Conservation (phyloP, 805 yeast genomes). For the Hanseniaspora nectarophila region DNA sequence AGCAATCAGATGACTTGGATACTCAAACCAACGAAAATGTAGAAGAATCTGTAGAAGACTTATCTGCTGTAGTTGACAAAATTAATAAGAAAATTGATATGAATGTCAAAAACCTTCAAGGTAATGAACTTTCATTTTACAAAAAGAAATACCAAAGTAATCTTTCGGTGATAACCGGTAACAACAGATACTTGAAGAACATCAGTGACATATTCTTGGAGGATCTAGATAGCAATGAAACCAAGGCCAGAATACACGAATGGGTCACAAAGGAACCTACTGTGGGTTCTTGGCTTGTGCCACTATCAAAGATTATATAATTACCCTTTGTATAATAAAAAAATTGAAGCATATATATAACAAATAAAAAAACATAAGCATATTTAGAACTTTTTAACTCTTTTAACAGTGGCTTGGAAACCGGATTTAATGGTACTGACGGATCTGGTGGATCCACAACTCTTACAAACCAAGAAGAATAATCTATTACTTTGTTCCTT, state of each 20-base stretch:
- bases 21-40: background rate
- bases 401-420: conserved; percentile 94
- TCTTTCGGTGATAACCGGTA: background rate
- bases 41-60: background rate
- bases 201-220: conserved; percentile 5
- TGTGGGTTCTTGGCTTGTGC: conserved; percentile 9
- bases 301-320: conserved; percentile 8
- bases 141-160: background rate
- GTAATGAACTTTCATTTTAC: conserved; percentile 2
- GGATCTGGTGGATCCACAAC: conserved; percentile 95
- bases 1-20: background rate
- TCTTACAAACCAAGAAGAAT: conserved; percentile 93
- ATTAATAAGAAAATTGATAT: background rate
- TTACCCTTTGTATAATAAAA: background rate
- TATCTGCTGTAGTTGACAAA: background rate
- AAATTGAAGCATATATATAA: conserved; percentile 1
- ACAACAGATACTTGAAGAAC: conserved; percentile 1
- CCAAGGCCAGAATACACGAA: background rate
- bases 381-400: conserved; percentile 45
- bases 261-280: conserved; percentile 12
- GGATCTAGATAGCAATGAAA: background rate
- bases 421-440: conserved; percentile 97
- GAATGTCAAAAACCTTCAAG: background rate
- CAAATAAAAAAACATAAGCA: background rate
- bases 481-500: conserved; percentile 94